Base-by-base conservation (phyloP, 768 basidiomycete species). In the Leccinellum luteum region DNA sequence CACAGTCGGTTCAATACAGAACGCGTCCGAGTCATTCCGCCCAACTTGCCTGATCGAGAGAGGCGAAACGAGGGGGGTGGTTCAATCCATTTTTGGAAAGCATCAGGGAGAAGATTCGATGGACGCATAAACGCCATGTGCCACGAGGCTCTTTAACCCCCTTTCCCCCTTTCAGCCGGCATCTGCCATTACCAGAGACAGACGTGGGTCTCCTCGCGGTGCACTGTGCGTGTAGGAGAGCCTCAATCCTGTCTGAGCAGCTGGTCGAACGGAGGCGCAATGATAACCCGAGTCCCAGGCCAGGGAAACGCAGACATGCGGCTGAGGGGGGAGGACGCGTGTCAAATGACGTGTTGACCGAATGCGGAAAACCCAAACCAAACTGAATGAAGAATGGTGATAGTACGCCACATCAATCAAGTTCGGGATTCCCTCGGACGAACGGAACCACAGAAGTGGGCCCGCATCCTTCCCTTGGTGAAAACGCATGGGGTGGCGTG, bases 371-470 rank as follows among this genome's bases (percentile, higher is more conserved):
- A 13, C 57, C 55, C 30, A 56, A 65, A 19, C 41, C n/a, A 43
- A 43, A 10, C 41, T n/a, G 35, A 38, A 43, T 41, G n/a, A 12
- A 43, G 10, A 5, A 19, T 9, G 64, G 60, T 30, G 56, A 61
- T 61, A 58, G 59, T 65, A 44, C 60, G 64, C 54, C 10, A 14
- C 4, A 55, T 55, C 55, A 55, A 5, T 44, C 49, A 48, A 21
- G 25, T 44, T 31, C 10, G 34, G 63, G 63, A 60, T 25, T 30
- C 54, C 64, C 60, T 62, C 64, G 64, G 64, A 56, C 19, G 13
- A 58, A 32, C 4, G 0, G 41, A 43, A 19, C 48, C 5, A 41
- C 41, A 15, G 48, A 41, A 55, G 43, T 32, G 4, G 41, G 19
- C 44, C 44, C 44, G 19, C 19, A 9, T 19, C 41, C n/a, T 43